Evolutionary conservation across 176 grass and related monocot genomes (phyloP).

Genomic region (Oryza glumipatula): DNA sequence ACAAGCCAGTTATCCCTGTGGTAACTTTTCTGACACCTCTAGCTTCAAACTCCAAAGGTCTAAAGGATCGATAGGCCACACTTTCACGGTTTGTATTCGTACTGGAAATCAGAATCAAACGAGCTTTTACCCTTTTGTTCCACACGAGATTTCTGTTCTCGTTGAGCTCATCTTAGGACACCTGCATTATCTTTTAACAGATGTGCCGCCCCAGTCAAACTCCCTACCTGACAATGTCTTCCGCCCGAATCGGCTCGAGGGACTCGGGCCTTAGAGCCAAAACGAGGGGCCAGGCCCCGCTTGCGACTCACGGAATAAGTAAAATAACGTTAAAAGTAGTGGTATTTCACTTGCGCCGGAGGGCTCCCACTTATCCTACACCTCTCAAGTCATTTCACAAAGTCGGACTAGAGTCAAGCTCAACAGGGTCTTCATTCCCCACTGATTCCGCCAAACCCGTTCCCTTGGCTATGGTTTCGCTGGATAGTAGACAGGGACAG

Average conservation of each 20-base stretch:
- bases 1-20: constrained; percentile 69
- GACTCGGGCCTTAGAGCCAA: too few species aligned
- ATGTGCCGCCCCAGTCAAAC: constrained; percentile 85
- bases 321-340: too few species aligned
- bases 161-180: constrained; percentile 73
- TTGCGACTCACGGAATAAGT: too few species aligned
- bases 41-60: constrained; percentile 56
- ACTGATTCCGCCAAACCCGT: too few species aligned
- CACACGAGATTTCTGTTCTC: constrained; percentile 70
- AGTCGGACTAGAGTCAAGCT: too few species aligned
- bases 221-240: constrained; percentile 84
- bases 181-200: constrained; percentile 28
- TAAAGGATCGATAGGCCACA: constrained; percentile 74
- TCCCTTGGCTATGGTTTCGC: constrained; percentile 4
- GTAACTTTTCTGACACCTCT: constrained; percentile 29
- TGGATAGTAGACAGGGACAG: constrained; percentile 42
- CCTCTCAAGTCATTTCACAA: too few species aligned
- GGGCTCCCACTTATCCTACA: too few species aligned
- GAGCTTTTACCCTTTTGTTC: constrained; percentile 81
- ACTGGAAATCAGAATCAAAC: constrained; percentile 73
- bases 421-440: too few species aligned
- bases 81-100: constrained; percentile 72
- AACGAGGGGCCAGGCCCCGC: too few species aligned
- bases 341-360: too few species aligned
- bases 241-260: constrained; percentile 43